Percentiles rank a stretch among this genome's conserved stretches.
Evolutionary conservation across 257 asterid genomes (phyloP).

Genomic region (Scutellaria galericulata): DNA sequence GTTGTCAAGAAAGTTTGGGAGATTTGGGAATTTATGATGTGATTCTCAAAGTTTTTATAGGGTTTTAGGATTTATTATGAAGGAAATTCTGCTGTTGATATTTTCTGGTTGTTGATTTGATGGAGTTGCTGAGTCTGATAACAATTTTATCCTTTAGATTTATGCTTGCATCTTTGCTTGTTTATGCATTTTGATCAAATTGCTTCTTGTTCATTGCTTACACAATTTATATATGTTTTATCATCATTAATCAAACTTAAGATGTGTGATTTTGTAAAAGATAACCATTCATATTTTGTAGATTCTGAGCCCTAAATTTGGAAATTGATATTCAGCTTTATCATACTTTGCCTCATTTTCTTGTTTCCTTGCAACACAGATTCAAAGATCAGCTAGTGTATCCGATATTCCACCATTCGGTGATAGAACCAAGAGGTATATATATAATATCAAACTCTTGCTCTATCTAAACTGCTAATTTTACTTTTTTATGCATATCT

Average conservation of each 20-base stretch:
- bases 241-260: background rate
- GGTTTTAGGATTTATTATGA: background rate
- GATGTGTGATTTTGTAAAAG: background rate
- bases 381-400: conserved; percentile 62
- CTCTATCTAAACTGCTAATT: background rate
- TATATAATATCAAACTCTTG: background rate
- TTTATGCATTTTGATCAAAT: background rate
- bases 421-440: conserved; percentile 70
- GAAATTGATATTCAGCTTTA: background rate
- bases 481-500: conserved; percentile 6
- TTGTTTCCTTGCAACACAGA: conserved; percentile 39
- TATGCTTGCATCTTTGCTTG: background rate
- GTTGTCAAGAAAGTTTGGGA: background rate
- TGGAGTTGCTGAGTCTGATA: background rate
- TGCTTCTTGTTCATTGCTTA: background rate
- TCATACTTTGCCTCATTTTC: conserved; percentile 11
- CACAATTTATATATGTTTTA: background rate
- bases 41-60: background rate
- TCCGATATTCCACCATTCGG: conserved; percentile 66
- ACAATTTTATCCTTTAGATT: background rate
- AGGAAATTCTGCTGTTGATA: background rate
- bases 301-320: background rate
- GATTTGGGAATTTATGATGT: background rate
- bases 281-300: conserved; percentile 1
- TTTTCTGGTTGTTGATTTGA: conserved; percentile 5